phyloP scores from a whole-genome alignment of 805 yeast genomes.

The Diddensiella caesifluorescens region DNA sequence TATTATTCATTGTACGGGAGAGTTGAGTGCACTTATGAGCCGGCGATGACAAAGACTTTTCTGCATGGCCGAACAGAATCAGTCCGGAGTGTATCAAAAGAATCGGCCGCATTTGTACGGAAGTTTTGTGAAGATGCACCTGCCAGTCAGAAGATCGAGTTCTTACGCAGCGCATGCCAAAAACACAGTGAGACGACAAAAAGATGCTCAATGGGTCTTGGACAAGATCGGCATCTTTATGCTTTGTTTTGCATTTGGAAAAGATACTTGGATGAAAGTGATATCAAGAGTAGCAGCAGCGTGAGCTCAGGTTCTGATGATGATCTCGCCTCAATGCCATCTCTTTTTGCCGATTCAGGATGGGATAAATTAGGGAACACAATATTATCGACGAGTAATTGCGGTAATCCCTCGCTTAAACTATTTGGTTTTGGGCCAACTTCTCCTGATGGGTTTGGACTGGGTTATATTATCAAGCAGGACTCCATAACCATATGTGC shows the following conservation, averaged over 20 bases:
- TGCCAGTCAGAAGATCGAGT: constrained; percentile 52
- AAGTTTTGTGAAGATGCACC: constrained; percentile 71
- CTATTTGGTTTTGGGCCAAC: constrained; percentile 92
- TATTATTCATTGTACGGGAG: constrained; percentile 89
- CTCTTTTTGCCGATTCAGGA: constrained; percentile 76
- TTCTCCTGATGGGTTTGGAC: constrained; percentile 84
- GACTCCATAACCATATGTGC: constrained; percentile 76
- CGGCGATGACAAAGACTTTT: constrained; percentile 89
- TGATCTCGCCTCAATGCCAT: constrained; percentile 44
- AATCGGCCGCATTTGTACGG: constrained; percentile 76
- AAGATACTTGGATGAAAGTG: constrained; percentile 28
- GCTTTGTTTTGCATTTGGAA: constrained; percentile 88
- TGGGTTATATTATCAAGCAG: constrained; percentile 80
- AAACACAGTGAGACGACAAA: constrained; percentile 65
- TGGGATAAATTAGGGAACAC: constrained; percentile 84
- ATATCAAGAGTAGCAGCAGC: constrained; percentile 24
- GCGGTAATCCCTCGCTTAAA: constrained; percentile 86
- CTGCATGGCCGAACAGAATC: constrained; percentile 93
- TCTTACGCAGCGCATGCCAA: constrained; percentile 62
- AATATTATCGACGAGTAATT: constrained; percentile 75
- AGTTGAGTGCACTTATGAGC: constrained; percentile 91
- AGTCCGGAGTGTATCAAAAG: constrained; percentile 73
- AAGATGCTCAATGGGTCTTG: constrained; percentile 67
- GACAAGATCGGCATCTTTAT: constrained; percentile 89
- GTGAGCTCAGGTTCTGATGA: constrained; percentile 28